A percentile compares a stretch with the other conserved stretches of the same genome.
Evolutionary conservation across 192 early-diverging fungal species (phyloP).

Genomic region (Phycomyces nitens): DNA sequence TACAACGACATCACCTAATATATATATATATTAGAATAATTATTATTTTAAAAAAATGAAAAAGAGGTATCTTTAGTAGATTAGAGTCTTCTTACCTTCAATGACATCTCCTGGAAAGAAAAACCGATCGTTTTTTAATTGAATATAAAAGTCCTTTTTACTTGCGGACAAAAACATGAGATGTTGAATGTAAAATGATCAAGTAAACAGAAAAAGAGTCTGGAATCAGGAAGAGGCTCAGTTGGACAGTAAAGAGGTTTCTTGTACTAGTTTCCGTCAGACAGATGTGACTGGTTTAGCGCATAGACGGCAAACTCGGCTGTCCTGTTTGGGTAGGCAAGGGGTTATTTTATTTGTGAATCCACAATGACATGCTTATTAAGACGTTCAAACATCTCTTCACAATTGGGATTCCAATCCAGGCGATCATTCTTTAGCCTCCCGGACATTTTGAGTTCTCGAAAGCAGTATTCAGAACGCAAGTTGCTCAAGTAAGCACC

Average conservation of each 20-base stretch:
- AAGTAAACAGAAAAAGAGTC: neutral
- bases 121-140: neutral
- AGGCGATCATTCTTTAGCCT: slow-evolving; percentile 12
- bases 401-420: neutral
- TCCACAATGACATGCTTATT: too few relatives aligned
- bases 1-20: slow-evolving; percentile 12
- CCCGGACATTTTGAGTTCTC: slow-evolving; percentile 11
- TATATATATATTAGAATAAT: neutral
- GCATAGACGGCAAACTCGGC: too few relatives aligned
- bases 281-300: too few relatives aligned
- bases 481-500: slow-evolving; percentile 14
- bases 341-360: too few relatives aligned
- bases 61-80: neutral
- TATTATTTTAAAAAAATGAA: neutral
- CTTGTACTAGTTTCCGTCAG: neutral
- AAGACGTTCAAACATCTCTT: too few relatives aligned
- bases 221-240: neutral
- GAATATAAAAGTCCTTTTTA: slow-evolving; percentile 17
- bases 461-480: slow-evolving; percentile 17
- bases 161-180: neutral
- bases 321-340: too few relatives aligned
- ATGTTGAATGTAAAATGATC: slow-evolving; percentile 3
- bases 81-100: slow-evolving; percentile 5
- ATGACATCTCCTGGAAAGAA: slow-evolving; percentile 15
- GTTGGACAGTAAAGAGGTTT: neutral